Evolutionary conservation across 805 yeast genomes (phyloP).

Genomic region (Torulaspora delbrueckii): DNA sequence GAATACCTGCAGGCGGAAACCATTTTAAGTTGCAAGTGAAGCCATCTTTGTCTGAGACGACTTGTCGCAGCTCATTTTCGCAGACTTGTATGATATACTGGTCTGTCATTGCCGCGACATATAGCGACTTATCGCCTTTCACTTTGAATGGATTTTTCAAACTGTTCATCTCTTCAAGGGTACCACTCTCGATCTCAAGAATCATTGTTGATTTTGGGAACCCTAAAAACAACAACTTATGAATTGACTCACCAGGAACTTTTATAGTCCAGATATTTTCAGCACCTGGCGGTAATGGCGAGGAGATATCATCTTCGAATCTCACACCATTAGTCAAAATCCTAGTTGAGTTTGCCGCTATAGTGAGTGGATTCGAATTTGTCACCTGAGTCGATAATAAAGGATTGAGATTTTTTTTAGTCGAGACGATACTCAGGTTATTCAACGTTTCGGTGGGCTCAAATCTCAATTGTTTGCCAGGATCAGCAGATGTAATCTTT

Average conservation of each 20-base stretch:
- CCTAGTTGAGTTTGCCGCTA: slow-evolving; percentile 36
- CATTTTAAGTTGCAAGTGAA: slow-evolving; percentile 51
- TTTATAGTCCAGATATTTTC: slow-evolving; percentile 61
- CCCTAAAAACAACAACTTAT: slow-evolving; percentile 25
- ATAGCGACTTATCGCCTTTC: slow-evolving; percentile 54
- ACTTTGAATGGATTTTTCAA: slow-evolving; percentile 67
- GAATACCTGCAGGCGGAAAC: slow-evolving; percentile 76
- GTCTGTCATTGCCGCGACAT: slow-evolving; percentile 62
- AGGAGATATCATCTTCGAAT: slow-evolving; percentile 58
- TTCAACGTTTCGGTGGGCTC: slow-evolving; percentile 39
- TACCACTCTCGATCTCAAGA: slow-evolving; percentile 36
- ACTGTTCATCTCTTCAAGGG: slow-evolving; percentile 60
- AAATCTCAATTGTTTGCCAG: slow-evolving; percentile 30
- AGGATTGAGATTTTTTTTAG: slow-evolving; percentile 47
- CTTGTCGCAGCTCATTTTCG: slow-evolving; percentile 61
- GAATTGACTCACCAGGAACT: slow-evolving; percentile 29
- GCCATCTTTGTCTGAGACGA: slow-evolving; percentile 30
- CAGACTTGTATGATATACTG: slow-evolving; percentile 68
- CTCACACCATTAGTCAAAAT: slow-evolving; percentile 52
- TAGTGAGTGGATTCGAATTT: slow-evolving; percentile 24
- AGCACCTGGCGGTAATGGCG: slow-evolving; percentile 69
- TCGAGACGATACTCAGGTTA: slow-evolving; percentile 57
- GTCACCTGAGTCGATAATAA: slow-evolving; percentile 40
- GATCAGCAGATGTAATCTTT: slow-evolving; percentile 30
- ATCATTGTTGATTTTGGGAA: slow-evolving; percentile 24